Evolutionary conservation across 768 basidiomycete genomes (phyloP).

Genomic region (Mycena latifolia): DNA sequence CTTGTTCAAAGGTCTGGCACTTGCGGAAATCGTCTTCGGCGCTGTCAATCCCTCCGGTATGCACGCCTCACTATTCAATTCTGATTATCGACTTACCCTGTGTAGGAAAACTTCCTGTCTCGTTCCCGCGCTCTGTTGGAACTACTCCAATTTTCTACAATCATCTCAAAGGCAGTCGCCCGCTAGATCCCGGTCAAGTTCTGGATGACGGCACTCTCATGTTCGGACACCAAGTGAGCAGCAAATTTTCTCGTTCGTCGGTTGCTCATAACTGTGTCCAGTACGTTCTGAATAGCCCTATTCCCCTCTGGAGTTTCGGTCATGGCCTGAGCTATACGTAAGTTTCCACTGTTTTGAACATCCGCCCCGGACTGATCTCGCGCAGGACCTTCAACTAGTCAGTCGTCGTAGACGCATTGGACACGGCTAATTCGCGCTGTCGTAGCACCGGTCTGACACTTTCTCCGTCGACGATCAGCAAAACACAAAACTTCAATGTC

Average conservation of each 20-base stretch:
- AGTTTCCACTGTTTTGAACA: background rate
- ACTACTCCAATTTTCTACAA: slow-evolving; percentile 79
- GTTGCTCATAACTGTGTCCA: slow-evolving; percentile 36
- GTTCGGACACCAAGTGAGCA: slow-evolving; percentile 68
- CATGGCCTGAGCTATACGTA: slow-evolving; percentile 70
- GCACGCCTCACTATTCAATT: slow-evolving; percentile 10
- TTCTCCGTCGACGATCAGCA: slow-evolving; percentile 59
- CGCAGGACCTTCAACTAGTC: slow-evolving; percentile 66
- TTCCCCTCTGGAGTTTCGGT: slow-evolving; percentile 75
- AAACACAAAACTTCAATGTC: slow-evolving; percentile 65
- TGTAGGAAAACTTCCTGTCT: slow-evolving; percentile 73
- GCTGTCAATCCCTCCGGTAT: slow-evolving; percentile 76
- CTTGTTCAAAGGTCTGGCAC: slow-evolving; percentile 54
- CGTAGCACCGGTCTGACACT: slow-evolving; percentile 61
- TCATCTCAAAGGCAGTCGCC: slow-evolving; percentile 72
- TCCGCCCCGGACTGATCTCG: background rate
- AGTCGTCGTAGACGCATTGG: slow-evolving; percentile 30
- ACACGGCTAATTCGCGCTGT: background rate
- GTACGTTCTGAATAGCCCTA: slow-evolving; percentile 71
- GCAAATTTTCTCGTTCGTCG: background rate
- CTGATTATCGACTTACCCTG: background rate
- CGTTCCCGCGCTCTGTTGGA: slow-evolving; percentile 71
- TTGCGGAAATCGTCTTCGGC: slow-evolving; percentile 77
- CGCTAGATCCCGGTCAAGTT: slow-evolving; percentile 65
- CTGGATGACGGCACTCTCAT: slow-evolving; percentile 61